Evolutionary conservation across 208 protist species (phyloP).

Genomic region (Trypanosoma mega): DNA sequence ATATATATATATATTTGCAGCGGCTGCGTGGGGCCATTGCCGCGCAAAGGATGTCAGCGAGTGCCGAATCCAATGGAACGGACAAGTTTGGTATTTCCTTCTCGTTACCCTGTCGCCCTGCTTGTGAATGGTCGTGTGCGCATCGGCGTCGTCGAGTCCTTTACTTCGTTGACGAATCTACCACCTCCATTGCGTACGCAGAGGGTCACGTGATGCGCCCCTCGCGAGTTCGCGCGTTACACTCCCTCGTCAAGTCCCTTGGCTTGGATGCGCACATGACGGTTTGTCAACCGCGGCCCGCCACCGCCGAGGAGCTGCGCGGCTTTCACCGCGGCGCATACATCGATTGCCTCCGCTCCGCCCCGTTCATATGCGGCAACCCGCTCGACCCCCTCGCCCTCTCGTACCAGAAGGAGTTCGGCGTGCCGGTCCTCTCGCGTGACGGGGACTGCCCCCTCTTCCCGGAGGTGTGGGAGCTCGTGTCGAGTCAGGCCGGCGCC

Average conservation of each 20-base stretch:
- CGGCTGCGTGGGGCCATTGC: too few species aligned
- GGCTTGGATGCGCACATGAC: constrained; percentile 62
- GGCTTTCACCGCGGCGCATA: constrained; percentile 73
- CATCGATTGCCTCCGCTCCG: constrained; percentile 63
- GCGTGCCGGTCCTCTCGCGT: constrained; percentile 55
- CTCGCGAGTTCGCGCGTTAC: constrained; percentile 62
- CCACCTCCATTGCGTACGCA: constrained; percentile 66
- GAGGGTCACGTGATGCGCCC: constrained; percentile 79
- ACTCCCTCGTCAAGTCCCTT: constrained; percentile 73
- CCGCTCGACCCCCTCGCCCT: constrained; percentile 53
- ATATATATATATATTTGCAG: too few species aligned
- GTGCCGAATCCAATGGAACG: too few species aligned
- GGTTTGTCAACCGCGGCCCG: constrained; percentile 52
- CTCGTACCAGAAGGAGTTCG: constrained; percentile 80
- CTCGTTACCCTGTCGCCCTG: too few species aligned
- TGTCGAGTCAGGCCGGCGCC: constrained; percentile 82
- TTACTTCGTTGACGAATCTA: constrained; percentile 76
- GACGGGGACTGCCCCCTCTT: constrained; percentile 82
- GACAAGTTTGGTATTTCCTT: too few species aligned
- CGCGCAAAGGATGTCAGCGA: too few species aligned
- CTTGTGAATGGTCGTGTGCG: too few species aligned
- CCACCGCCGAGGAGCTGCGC: constrained; percentile 57
- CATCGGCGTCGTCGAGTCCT: constrained; percentile 40
- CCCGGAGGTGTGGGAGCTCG: constrained; percentile 73
- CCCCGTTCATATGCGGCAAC: constrained; percentile 63